phyloP scores from a whole-genome alignment of 768 basidiomycete species.

The Boletus vinaceobasis region DNA sequence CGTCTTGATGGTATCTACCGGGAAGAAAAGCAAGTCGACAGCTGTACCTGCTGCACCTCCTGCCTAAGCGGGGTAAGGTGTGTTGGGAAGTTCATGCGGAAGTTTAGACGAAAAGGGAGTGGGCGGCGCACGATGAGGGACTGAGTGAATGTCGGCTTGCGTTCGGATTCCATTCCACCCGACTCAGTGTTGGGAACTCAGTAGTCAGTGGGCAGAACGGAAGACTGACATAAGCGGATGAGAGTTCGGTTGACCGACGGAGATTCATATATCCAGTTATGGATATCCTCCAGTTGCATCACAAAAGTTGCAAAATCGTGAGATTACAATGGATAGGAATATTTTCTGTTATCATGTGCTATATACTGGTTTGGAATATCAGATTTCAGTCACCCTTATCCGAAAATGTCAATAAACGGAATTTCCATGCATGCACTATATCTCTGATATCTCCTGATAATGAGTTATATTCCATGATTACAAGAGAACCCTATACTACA shows the following conservation, averaged over 20 bases:
- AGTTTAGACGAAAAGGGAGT: slow-evolving; percentile 7
- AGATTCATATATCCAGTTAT: slow-evolving; percentile 5
- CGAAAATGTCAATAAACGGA: too few species aligned
- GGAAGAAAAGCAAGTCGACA: slow-evolving; percentile 95
- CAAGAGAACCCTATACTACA: too few species aligned
- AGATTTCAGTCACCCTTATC: too few species aligned
- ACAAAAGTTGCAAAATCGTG: too few species aligned
- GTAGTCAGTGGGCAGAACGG: slow-evolving; percentile 6
- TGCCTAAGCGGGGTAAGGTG: slow-evolving; percentile 46
- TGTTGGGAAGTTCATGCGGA: slow-evolving; percentile 10
- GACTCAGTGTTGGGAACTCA: neutral
- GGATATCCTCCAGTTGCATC: too few species aligned
- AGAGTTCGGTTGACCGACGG: neutral
- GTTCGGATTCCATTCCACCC: slow-evolving; percentile 26
- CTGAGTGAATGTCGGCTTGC: slow-evolving; percentile 42
- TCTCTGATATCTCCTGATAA: too few species aligned
- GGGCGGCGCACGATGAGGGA: slow-evolving; percentile 42
- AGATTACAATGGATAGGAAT: too few species aligned
- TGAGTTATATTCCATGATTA: too few species aligned
- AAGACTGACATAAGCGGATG: neutral
- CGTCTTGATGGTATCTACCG: slow-evolving; percentile 96
- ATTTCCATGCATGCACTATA: too few species aligned
- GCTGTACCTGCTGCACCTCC: slow-evolving; percentile 90
- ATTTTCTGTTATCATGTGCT: too few species aligned
- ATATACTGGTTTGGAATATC: too few species aligned